phyloP scores from a whole-genome alignment of 352 stramenopile genomes.

The Phytophthora pseudosyringae region DNA sequence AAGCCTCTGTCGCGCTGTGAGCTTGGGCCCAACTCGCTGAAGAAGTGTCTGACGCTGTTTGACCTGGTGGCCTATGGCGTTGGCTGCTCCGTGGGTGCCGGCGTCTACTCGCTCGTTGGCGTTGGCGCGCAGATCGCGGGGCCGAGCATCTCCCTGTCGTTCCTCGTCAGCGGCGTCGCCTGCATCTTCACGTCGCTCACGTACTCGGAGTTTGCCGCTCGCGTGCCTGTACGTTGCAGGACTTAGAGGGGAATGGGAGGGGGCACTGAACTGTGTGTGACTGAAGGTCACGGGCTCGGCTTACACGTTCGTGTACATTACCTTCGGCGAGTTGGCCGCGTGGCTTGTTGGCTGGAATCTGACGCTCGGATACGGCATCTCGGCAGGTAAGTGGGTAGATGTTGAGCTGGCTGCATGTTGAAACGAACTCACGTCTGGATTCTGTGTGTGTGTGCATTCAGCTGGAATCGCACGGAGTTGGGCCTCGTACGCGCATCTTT shows the following conservation, averaged over 20 bases:
- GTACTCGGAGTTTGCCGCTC: constrained; percentile 91
- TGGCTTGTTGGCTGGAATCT: constrained; percentile 95
- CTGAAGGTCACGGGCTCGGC: constrained; percentile 85
- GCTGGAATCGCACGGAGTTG: constrained; percentile 92
- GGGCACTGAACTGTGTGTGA: constrained; percentile 15
- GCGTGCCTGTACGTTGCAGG: constrained; percentile 66
- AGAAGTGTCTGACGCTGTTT: constrained; percentile 73
- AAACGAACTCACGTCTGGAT: background rate
- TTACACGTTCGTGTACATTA: constrained; percentile 92
- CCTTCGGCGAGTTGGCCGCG: constrained; percentile 86
- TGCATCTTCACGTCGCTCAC: constrained; percentile 93
- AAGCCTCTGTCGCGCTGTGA: constrained; percentile 75
- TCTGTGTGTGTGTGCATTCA: constrained; percentile 14
- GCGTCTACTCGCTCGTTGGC: constrained; percentile 93
- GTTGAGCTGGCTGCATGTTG: background rate
- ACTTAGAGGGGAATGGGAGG: background rate
- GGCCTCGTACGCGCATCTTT: constrained; percentile 87
- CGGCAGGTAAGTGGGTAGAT: constrained; percentile 50
- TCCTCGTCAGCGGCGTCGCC: constrained; percentile 85
- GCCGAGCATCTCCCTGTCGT: constrained; percentile 90
- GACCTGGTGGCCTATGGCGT: constrained; percentile 91
- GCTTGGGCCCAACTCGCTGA: constrained; percentile 45
- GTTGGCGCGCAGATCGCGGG: constrained; percentile 87
- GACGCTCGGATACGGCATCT: constrained; percentile 94
- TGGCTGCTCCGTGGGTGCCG: constrained; percentile 91